Evolutionary conservation across 306 rosid genomes (phyloP).

Genomic region (Casuarina cunninghamiana): DNA sequence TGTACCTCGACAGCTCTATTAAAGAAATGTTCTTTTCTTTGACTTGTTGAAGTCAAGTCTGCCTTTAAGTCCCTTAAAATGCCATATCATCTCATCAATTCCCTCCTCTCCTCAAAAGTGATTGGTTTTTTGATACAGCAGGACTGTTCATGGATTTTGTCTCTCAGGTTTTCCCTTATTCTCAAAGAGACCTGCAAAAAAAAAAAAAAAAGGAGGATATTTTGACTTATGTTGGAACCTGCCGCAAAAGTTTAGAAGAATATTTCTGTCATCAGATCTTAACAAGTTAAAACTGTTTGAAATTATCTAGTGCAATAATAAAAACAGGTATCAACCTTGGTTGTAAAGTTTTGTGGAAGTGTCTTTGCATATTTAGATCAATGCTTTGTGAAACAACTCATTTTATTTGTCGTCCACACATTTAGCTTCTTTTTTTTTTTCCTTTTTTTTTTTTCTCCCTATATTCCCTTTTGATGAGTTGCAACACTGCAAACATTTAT

Average conservation of each 20-base stretch:
- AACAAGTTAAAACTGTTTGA: not conserved
- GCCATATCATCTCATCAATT: too few relatives aligned
- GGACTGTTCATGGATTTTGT: too few relatives aligned
- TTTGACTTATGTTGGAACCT: too few relatives aligned
- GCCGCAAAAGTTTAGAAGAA: not conserved
- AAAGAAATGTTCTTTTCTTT: too few relatives aligned
- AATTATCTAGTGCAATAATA: not conserved
- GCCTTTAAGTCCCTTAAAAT: too few relatives aligned
- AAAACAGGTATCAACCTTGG: not conserved
- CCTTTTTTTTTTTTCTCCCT: not conserved
- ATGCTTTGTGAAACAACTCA: not conserved
- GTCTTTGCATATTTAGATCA: constrained; percentile 4
- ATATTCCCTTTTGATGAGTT: not conserved
- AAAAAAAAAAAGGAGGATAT: too few relatives aligned
- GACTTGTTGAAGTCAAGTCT: too few relatives aligned
- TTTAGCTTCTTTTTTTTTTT: not conserved
- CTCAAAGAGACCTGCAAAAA: too few relatives aligned
- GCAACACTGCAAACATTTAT: not conserved
- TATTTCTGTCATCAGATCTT: not conserved
- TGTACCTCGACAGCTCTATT: too few relatives aligned
- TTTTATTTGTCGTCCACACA: not conserved
- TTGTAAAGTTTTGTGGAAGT: not conserved
- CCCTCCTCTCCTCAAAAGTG: too few relatives aligned
- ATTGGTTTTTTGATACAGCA: too few relatives aligned
- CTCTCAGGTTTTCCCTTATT: too few relatives aligned